A percentile compares a stretch with the other conserved stretches of the same genome.
phyloP scores from a whole-genome alignment of 192 early-diverging fungal genomes.

The Chytriomyces sp. region DNA sequence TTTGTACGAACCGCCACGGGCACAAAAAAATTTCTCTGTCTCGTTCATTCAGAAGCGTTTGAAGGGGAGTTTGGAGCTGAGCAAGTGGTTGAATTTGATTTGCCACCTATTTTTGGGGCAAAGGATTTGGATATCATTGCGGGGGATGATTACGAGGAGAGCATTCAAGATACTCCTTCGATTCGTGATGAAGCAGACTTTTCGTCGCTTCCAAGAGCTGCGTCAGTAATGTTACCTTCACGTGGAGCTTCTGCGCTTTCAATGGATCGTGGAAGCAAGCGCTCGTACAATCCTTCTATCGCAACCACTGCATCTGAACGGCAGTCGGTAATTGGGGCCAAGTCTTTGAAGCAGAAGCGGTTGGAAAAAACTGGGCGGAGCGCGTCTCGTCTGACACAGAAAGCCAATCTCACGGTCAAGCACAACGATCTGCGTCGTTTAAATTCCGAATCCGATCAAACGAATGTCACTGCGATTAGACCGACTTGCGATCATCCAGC shows the following conservation, averaged over 20 bases:
- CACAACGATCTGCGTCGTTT: neutral
- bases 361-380: neutral
- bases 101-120: slow-evolving; percentile 29
- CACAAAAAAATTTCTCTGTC: slow-evolving; percentile 1
- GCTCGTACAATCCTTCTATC: neutral
- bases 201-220: neutral
- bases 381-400: neutral
- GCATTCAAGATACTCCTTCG: neutral
- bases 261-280: neutral
- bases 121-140: slow-evolving; percentile 18
- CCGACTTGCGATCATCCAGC: slow-evolving; percentile 20
- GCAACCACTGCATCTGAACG: neutral
- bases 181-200: neutral
- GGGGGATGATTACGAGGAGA: neutral
- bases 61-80: neutral
- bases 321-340: neutral
- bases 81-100: neutral
- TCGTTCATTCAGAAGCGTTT: slow-evolving; percentile 14
- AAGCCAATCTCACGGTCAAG: neutral
- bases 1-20: slow-evolving; percentile 14
- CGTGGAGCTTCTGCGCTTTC: neutral
- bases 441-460: too few relatives aligned
- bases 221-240: neutral
- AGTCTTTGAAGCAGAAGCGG: neutral
- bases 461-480: neutral